phyloP scores from a whole-genome alignment of 805 yeast species.

The Yamadazyma sp. region DNA sequence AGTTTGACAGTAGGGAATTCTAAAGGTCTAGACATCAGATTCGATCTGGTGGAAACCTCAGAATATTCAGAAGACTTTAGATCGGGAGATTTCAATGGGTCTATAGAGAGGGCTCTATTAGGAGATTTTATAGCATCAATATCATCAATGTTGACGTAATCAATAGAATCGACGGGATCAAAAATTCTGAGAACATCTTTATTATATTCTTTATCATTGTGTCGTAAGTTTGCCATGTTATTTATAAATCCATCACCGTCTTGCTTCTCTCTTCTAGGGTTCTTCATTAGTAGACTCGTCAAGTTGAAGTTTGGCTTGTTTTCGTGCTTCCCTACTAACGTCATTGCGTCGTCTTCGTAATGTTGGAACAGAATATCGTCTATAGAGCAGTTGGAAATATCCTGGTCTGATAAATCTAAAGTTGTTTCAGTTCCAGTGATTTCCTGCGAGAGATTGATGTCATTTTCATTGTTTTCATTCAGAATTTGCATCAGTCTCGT shows the following conservation, averaged over 20 bases:
- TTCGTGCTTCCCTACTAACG: conserved; percentile 8
- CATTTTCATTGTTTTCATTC: conserved; percentile 4
- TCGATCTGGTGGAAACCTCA: too few relatives aligned
- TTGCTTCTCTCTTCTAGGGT: not conserved
- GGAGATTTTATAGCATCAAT: conserved; percentile 2
- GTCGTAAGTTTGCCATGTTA: conserved; percentile 28
- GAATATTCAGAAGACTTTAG: not conserved
- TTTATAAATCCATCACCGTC: conserved; percentile 20
- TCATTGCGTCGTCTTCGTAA: conserved; percentile 16
- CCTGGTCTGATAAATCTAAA: conserved; percentile 18
- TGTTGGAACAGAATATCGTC: conserved; percentile 3
- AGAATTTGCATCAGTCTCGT: not conserved
- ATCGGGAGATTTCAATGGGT: not conserved
- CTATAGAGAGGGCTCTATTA: not conserved
- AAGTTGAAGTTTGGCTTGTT: conserved; percentile 1
- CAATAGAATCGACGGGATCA: not conserved
- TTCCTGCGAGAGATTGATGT: conserved; percentile 13
- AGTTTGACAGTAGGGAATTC: conserved; percentile 10
- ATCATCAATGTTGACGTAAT: conserved; percentile 1
- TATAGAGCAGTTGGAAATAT: conserved; percentile 3
- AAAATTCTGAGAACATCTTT: too few relatives aligned
- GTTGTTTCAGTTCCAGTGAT: conserved; percentile 19
- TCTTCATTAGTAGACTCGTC: conserved; percentile 3
- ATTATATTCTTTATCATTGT: conserved; percentile 25
- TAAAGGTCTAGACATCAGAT: not conserved